Evolutionary conservation across 306 rosid genomes (phyloP).

Genomic region (Luffa aegyptiaca): DNA sequence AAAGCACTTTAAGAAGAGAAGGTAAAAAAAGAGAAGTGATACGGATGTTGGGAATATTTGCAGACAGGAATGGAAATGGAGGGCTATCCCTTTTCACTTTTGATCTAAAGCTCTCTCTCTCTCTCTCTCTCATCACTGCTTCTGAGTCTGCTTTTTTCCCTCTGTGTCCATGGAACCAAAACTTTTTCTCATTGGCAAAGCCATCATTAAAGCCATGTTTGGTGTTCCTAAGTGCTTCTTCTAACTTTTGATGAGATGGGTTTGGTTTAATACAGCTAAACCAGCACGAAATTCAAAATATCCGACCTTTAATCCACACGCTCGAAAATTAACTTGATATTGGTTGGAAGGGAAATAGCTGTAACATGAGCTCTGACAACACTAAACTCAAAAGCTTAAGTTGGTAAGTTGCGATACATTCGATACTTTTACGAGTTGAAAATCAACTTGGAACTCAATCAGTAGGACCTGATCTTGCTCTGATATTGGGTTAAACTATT

Average conservation of each 20-base stretch:
- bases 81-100: slow-evolving; percentile 4
- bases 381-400: neutral
- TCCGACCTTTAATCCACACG: no score
- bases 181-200: neutral
- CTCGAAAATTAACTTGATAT: neutral
- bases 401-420: neutral
- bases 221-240: neutral
- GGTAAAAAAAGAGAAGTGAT: neutral
- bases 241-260: neutral
- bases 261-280: neutral
- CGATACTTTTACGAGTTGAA: no score
- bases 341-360: neutral
- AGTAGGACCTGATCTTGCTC: no score
- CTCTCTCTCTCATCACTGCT: neutral
- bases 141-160: neutral
- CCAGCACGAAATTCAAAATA: neutral
- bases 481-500: neutral
- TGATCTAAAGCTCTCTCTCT: neutral
- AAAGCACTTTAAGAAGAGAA: neutral
- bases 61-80: slow-evolving; percentile 10
- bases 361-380: no score
- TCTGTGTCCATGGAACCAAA: neutral
- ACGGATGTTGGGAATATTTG: slow-evolving; percentile 6
- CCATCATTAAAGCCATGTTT: slow-evolving; percentile 8
- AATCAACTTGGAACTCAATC: no score